Percentiles rank a stretch among this genome's conserved stretches.
Conservation (phyloP, 2,329 filamentous ascomycete genomes). For the Chaetomium strumarium region DNA sequence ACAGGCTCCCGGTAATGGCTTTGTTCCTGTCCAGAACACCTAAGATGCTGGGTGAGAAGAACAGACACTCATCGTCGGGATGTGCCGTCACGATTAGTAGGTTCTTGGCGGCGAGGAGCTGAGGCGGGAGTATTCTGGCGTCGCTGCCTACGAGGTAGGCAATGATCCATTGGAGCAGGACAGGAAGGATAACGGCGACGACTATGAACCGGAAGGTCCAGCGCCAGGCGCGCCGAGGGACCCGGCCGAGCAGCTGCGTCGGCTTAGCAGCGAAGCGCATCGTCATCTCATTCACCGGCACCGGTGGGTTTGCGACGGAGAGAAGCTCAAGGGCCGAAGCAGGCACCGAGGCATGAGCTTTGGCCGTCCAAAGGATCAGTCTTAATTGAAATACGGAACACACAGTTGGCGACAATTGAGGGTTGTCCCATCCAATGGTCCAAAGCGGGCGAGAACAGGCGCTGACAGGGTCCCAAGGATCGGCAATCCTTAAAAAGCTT, state of each 20-base stretch:
- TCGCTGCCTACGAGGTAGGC: conserved; percentile 34
- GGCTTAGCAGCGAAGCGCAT: conserved; percentile 12
- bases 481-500: no score
- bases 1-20: conserved; percentile 24
- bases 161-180: conserved; percentile 33
- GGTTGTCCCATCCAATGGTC: no score
- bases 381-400: no score
- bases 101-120: conserved; percentile 31
- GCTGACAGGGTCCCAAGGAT: no score
- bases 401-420: no score
- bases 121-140: conserved; percentile 32
- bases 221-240: conserved; percentile 22
- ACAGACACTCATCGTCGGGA: conserved; percentile 36
- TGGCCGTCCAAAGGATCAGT: no score
- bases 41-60: conserved; percentile 30
- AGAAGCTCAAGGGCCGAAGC: no score
- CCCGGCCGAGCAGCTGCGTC: conserved; percentile 10
- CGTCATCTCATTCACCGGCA: background rate
- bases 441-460: no score
- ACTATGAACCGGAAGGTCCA: conserved; percentile 17
- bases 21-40: conserved; percentile 29
- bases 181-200: conserved; percentile 21
- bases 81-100: conserved; percentile 36
- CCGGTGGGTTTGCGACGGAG: background rate
- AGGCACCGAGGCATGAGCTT: no score